Conservation (phyloP, 2,329 filamentous ascomycete species). For the Fusarium chuoi region DNA sequence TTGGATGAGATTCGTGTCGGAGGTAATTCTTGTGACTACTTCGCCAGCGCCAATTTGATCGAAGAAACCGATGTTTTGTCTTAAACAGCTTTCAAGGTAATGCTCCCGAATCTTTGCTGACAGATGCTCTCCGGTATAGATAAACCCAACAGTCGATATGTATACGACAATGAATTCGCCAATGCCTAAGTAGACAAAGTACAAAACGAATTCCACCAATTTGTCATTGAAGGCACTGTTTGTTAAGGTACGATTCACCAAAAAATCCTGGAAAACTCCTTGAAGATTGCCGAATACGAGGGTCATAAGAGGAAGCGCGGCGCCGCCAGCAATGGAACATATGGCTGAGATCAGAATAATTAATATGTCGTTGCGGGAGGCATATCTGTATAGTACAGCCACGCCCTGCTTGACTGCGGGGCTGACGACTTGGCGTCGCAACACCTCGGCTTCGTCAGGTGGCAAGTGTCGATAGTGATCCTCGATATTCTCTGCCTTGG, state of each 20-base stretch:
- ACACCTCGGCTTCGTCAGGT: constrained; percentile 70
- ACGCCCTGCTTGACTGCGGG: constrained; percentile 73
- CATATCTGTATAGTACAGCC: constrained; percentile 75
- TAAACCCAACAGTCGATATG: constrained; percentile 86
- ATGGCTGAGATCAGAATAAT: constrained; percentile 71
- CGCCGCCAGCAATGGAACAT: constrained; percentile 76
- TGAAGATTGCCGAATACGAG: constrained; percentile 83
- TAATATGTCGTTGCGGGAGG: constrained; percentile 70
- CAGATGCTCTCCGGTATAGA: constrained; percentile 85
- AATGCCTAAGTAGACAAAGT: constrained; percentile 87
- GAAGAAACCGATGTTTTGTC: constrained; percentile 91
- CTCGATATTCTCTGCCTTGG: constrained; percentile 52
- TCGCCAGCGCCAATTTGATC: constrained; percentile 94
- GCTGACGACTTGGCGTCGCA: constrained; percentile 75
- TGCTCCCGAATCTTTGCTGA: constrained; percentile 81
- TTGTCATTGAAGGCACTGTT: constrained; percentile 67
- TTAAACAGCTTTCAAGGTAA: constrained; percentile 85
- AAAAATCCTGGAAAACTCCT: constrained; percentile 74
- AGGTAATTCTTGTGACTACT: constrained; percentile 92
- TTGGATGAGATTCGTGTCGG: constrained; percentile 92
- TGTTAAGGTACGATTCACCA: constrained; percentile 54
- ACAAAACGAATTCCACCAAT: constrained; percentile 74
- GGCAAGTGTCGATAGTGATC: constrained; percentile 72
- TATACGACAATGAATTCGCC: constrained; percentile 81
- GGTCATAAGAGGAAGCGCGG: constrained; percentile 82